These are phyloP conservation scores for Entomortierella lignicola DNA, from an alignment of 192 early-diverging fungal species.

Conservation along the genomic window DNA sequence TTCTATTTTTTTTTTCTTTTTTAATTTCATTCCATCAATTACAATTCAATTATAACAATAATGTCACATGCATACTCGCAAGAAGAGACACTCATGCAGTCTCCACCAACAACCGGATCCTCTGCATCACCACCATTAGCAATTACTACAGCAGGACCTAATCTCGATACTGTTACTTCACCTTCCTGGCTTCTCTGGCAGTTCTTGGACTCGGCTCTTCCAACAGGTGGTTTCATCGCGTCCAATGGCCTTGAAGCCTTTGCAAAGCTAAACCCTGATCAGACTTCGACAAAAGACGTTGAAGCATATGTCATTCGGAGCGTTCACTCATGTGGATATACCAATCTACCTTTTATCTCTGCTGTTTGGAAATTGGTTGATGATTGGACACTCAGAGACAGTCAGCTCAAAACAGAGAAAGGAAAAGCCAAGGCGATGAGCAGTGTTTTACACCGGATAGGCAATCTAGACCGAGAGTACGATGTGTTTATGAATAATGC, in stretches of 20 bases:
- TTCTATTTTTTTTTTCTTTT: no score
- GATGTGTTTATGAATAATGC: constrained; percentile 66
- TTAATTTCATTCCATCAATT: neutral
- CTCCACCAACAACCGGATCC: neutral
- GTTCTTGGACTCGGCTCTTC: constrained; percentile 92
- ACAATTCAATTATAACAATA: neutral
- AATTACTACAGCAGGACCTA: constrained; percentile 17
- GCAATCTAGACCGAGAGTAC: constrained; percentile 55
- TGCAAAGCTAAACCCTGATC: constrained; percentile 61
- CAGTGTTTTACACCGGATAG: constrained; percentile 46
- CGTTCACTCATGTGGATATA: constrained; percentile 75
- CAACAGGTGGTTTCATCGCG: constrained; percentile 95
- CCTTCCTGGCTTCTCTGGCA: constrained; percentile 81
- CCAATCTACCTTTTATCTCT: constrained; percentile 77
- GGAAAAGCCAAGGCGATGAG: constrained; percentile 35
- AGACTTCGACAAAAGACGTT: constrained; percentile 20
- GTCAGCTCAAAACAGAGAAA: constrained; percentile 23
- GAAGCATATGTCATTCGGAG: constrained; percentile 70
- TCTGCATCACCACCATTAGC: neutral
- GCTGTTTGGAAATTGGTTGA: constrained; percentile 59
- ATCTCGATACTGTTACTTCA: constrained; percentile 20
- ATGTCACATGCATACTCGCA: neutral
- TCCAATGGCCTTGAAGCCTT: constrained; percentile 92
- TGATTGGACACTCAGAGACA: constrained; percentile 26
- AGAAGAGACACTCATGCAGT: neutral